Conservation (phyloP, 176 grass and related monocot species). For the Chrysopogon serrulatus region DNA sequence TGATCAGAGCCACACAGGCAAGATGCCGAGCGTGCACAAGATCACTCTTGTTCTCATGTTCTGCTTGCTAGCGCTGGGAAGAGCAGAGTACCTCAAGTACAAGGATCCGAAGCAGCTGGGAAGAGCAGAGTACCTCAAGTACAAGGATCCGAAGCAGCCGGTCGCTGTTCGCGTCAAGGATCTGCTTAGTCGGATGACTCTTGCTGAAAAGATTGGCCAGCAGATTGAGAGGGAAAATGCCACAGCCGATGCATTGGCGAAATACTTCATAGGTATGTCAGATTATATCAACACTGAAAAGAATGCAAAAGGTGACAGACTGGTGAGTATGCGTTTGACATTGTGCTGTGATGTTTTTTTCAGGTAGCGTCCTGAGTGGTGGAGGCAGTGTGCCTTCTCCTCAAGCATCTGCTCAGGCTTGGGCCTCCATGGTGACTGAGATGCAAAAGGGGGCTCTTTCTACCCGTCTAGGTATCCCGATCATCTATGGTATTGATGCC, state of each 20-base stretch:
- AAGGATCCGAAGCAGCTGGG: constrained; percentile 65
- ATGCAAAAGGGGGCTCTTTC: constrained; percentile 71
- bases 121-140: constrained; percentile 34
- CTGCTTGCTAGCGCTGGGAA: neutral
- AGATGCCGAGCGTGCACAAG: constrained; percentile 43
- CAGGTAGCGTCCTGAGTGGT: constrained; percentile 77
- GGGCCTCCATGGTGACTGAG: constrained; percentile 49
- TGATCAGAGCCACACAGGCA: constrained; percentile 13
- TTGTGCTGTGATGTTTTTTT: neutral
- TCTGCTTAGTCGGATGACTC: constrained; percentile 63
- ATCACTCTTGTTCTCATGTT: constrained; percentile 33
- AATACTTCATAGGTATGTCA: constrained; percentile 63
- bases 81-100: constrained; percentile 44
- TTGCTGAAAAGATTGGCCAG: constrained; percentile 79
- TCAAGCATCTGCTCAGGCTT: constrained; percentile 49
- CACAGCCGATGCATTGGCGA: constrained; percentile 46
- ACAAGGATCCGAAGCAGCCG: constrained; percentile 70
- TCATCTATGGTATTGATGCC: constrained; percentile 72
- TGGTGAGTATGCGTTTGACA: neutral
- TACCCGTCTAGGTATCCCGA: constrained; percentile 69
- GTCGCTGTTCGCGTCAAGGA: constrained; percentile 56
- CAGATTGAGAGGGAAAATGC: constrained; percentile 64
- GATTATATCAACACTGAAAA: neutral
- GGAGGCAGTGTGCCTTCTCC: constrained; percentile 75
- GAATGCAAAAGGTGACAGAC: neutral